Evolutionary conservation across 768 basidiomycete species (phyloP), one percentile per base, ranked within the genome.

Genomic region (Tylopilus subfusipes): DNA sequence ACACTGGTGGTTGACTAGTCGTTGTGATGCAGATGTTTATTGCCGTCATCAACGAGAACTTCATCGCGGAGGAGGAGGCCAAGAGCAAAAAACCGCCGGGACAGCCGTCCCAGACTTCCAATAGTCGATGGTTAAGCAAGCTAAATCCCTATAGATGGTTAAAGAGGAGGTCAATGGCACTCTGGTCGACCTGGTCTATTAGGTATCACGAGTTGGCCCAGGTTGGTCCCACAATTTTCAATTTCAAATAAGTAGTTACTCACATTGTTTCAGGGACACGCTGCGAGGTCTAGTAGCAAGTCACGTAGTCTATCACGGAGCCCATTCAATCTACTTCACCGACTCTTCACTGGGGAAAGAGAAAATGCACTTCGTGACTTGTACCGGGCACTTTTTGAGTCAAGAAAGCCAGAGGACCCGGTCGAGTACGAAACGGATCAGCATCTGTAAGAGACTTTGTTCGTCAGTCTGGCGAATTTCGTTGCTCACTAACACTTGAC

Each of bases 41-140:
- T 64, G 95, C 95, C 30, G 93, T 95, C 42, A 93, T 97, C 76
- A 91, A 94, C 65, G 93, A 94, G 76, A 96, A 95, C 70, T 98
- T 98, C 63, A 79, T 86, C 22, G 83, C 96, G 9, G 93, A 93
- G 0, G 95, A 97, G 63, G 92, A 95, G 65, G 80, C 84, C 24
- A 98, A 98, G 75, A 83, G 86, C 48, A 80, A 81, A 12, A 80
- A 86, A 56, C 95, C 97, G 69, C 82, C 86, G 74, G 82, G 75
- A 12, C 78, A 77, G 33, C 78, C 82, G 53, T 81, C 84, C 54
- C 78, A 78, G 25, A 24, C 75, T 76, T 40, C 72, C 77, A 54
- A 65, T 16, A 45, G 50, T 38, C 36, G 44, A 16, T 97, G 93
- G 93, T 64, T 90, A n/a, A 80, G 83, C 43, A 77, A 75, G 46